Conservation (phyloP, 2,329 filamentous ascomycete genomes). For the Colletotrichum sp. region DNA sequence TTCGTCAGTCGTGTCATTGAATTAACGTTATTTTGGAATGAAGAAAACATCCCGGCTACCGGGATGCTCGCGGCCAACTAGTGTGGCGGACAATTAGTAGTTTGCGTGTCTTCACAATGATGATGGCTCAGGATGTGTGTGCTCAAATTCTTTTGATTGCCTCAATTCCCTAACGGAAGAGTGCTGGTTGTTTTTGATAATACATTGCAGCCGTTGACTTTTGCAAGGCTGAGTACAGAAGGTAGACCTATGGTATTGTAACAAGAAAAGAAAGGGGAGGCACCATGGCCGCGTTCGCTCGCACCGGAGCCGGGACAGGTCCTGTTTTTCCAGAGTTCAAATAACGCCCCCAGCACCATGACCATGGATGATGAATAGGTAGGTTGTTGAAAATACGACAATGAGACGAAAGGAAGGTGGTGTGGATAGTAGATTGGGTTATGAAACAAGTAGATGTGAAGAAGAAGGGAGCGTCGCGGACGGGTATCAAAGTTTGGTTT, state of each 20-base stretch:
- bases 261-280: not conserved
- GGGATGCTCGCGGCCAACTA: not conserved
- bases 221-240: not conserved
- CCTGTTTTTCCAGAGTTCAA: not conserved
- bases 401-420: not conserved
- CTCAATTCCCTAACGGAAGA: not conserved
- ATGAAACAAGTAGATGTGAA: not conserved
- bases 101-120: not conserved
- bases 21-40: not conserved
- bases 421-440: not conserved
- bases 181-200: not conserved
- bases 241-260: not conserved
- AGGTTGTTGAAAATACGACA: not conserved
- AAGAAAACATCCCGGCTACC: not conserved
- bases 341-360: slow-evolving; percentile 10
- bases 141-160: not conserved
- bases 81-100: not conserved
- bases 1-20: not conserved
- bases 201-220: not conserved
- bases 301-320: not conserved
- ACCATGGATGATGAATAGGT: not conserved
- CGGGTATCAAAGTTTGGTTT: slow-evolving; percentile 17
- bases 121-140: not conserved
- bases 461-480: slow-evolving; percentile 15
- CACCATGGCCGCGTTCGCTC: not conserved